phyloP scores from a whole-genome alignment of 331 rosid genomes.

The Prunus yedoensis region DNA sequence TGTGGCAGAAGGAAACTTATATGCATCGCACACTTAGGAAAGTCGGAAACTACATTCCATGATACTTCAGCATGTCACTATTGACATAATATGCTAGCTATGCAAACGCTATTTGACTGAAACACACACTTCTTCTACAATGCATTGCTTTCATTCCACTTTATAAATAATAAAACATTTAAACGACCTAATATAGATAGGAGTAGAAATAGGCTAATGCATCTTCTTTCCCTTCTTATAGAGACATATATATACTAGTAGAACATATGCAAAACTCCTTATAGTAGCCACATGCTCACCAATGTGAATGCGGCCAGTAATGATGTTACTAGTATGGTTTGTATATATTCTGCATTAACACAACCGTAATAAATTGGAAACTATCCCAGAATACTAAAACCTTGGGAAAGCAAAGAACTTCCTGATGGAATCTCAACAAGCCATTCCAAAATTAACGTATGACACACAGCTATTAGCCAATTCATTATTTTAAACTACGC shows the following conservation, averaged over 20 bases:
- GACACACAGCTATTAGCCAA: neutral
- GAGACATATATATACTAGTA: neutral
- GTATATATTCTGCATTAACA: no score
- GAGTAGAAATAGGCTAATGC: neutral
- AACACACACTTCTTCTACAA: neutral
- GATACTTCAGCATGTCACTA: neutral
- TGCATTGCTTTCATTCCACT: slow-evolving; percentile 9
- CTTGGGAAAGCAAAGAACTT: neutral
- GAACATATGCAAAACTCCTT: neutral
- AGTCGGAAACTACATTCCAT: neutral
- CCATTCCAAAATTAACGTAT: neutral
- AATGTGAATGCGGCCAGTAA: neutral
- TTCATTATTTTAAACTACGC: neutral
- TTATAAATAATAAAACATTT: no score
- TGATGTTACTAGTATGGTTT: neutral
- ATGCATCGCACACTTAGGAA: neutral
- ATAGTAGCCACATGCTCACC: neutral
- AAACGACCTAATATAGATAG: neutral
- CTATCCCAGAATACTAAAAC: neutral
- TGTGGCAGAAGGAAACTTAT: neutral
- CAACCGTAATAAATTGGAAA: neutral
- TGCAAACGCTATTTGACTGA: neutral
- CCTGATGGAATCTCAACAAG: neutral
- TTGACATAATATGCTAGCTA: neutral
- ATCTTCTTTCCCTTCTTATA: neutral